Evolutionary conservation across 176 grass and related monocot species (phyloP), one percentile per base, ranked within the genome.

Genomic region (Eleusine coracana): DNA sequence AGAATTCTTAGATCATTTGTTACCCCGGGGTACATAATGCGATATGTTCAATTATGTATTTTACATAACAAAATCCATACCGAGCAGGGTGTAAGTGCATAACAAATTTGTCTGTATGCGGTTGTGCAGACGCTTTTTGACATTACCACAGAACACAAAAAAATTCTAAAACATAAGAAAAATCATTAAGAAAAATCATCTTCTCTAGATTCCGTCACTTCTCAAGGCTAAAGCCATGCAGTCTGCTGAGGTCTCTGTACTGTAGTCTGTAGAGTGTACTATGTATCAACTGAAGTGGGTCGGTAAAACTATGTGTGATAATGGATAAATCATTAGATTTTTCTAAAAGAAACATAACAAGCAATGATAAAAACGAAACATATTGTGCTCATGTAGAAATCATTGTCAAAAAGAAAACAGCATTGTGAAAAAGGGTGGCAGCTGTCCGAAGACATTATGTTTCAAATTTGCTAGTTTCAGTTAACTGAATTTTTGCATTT

Each of bases 161-260:
- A 76, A 72, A 76, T 52, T 31, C 54, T 49, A 13, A 70, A 66
- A 31, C 3, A 13, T 18, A 64, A 66, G 20, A 10, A 76, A 62
- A 7, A 5, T 18, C 44, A 38, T 37, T 18, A 64, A 66, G 20
- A 10, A 76, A 62, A 7, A 5, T 18, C 44, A 38, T 37, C 60
- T 72, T 74, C 31, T 34, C 31, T 72, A 45, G 16, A 66, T 56
- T 25, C 16, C 42, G 45, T 17, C 45, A 54, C 16, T 65, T 79
- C n/a, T n/a, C 6, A 71, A 20, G 21, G 68, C 44, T n/a, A 55
- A 78, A 78, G 71, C 2, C 62, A 60, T 68, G 55, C 62, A 48
- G 42, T 75, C 48, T 85, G 61, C 49, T 25, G 58, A 61, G 40
- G 74, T 61, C 10, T 79, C 1, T 77, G 52, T 79, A 79, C 68